These are phyloP conservation scores for Boletus sensibilis DNA, from an alignment of 768 basidiomycete species.

Conservation along the genomic window DNA sequence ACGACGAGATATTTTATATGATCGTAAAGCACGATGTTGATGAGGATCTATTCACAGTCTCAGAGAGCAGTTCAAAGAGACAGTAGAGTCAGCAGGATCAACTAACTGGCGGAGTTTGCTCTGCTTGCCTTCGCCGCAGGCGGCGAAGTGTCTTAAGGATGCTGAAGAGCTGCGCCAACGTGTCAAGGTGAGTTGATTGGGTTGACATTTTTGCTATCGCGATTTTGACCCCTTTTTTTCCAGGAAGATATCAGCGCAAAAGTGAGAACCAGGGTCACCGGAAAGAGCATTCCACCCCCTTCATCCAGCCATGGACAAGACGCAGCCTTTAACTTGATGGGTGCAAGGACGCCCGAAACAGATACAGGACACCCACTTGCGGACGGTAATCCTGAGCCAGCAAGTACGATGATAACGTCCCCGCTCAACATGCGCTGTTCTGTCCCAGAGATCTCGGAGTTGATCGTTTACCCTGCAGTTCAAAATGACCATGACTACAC, in stretches of 20 bases:
- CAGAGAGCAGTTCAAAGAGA: neutral
- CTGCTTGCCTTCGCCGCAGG: conserved; percentile 6
- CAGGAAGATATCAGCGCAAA: conserved; percentile 7
- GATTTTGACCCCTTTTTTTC: neutral
- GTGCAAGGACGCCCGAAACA: neutral
- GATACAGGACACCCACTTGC: neutral
- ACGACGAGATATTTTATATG: neutral
- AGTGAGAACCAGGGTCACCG: neutral
- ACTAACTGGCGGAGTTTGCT: neutral
- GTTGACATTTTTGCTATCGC: neutral
- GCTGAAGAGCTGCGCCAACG: conserved; percentile 4
- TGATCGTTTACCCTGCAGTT: neutral
- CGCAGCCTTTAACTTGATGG: neutral
- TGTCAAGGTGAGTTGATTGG: conserved; percentile 1
- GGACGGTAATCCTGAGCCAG: neutral
- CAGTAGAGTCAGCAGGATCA: neutral
- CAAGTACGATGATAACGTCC: neutral
- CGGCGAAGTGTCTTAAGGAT: neutral
- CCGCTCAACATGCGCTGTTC: neutral
- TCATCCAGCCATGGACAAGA: neutral
- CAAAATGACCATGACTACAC: neutral
- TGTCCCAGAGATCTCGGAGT: neutral
- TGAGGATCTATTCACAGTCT: neutral
- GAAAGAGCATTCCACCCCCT: neutral
- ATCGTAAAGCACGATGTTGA: neutral